Evolutionary conservation across 208 protist genomes (phyloP).

Genomic region (Balamuthia mandrillaris): DNA sequence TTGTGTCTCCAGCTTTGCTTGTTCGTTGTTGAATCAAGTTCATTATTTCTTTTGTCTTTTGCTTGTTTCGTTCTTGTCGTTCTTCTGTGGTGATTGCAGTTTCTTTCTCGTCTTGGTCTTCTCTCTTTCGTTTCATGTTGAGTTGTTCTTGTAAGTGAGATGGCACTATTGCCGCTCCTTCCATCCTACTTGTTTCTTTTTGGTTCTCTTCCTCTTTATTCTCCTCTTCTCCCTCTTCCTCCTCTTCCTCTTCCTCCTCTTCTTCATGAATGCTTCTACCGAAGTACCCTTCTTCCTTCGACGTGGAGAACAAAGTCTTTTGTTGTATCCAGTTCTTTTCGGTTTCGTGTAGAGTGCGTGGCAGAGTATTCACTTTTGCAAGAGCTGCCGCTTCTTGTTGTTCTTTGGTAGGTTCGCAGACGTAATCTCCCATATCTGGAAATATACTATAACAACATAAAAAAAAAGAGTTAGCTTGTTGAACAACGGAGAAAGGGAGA

Average conservation of each 20-base stretch:
- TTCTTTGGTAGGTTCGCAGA: background rate
- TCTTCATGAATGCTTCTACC: background rate
- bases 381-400: background rate
- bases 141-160: background rate
- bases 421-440: background rate
- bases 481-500: background rate
- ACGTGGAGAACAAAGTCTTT: too few species aligned
- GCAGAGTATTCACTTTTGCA: background rate
- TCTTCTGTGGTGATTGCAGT: too few species aligned
- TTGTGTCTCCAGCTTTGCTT: too few species aligned
- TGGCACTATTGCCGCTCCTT: background rate
- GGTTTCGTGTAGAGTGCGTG: background rate
- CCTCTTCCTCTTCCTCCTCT: slow-evolving; percentile 20
- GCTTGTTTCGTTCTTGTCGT: too few species aligned
- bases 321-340: background rate
- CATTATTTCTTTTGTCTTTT: too few species aligned
- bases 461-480: background rate
- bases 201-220: too few species aligned
- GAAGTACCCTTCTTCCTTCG: background rate
- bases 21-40: too few species aligned
- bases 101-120: background rate
- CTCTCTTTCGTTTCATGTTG: background rate
- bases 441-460: background rate
- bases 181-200: too few species aligned
- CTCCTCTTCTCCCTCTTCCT: background rate